Percentiles rank a stretch among this genome's conserved stretches.
Conservation (phyloP, 768 basidiomycete species). For the Hericium alpestre region DNA sequence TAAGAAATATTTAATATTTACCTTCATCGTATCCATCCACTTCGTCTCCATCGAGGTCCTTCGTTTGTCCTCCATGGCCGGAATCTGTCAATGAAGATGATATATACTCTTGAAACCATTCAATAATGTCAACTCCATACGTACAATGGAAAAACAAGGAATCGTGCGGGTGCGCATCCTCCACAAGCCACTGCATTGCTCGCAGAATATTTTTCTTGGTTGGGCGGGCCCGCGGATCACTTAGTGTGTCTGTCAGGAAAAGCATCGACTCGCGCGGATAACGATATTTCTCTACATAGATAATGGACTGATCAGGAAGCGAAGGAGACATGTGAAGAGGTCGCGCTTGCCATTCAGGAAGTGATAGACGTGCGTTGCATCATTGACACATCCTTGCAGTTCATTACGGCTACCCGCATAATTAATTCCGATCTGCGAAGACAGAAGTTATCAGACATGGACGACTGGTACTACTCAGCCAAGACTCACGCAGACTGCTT, state of each 20-base stretch:
- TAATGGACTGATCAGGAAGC: not conserved
- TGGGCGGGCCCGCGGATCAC: conserved; percentile 27
- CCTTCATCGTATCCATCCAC: conserved; percentile 29
- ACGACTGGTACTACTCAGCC: not conserved
- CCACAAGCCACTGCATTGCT: conserved; percentile 42
- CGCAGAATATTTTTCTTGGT: conserved; percentile 37
- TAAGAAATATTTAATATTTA: not conserved
- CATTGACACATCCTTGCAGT: conserved; percentile 39
- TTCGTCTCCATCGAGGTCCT: conserved; percentile 31
- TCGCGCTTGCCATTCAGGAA: conserved; percentile 24
- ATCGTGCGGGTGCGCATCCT: conserved; percentile 35
- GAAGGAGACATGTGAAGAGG: not conserved
- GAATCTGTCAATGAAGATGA: conserved; percentile 18
- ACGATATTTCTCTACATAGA: conserved; percentile 22
- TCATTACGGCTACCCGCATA: conserved; percentile 28
- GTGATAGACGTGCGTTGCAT: conserved; percentile 32
- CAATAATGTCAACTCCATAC: not conserved
- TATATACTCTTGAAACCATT: not conserved
- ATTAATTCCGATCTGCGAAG: conserved; percentile 32
- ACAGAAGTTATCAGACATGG: not conserved
- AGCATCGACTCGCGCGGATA: conserved; percentile 38
- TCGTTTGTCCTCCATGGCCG: conserved; percentile 40
- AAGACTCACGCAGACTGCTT: not conserved
- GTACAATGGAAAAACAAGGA: conserved; percentile 32
- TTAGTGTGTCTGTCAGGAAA: conserved; percentile 34